Percentiles rank a stretch among this genome's conserved stretches.
Conservation (phyloP, 2,329 filamentous ascomycete genomes). For the Trichoderma endophyticum region DNA sequence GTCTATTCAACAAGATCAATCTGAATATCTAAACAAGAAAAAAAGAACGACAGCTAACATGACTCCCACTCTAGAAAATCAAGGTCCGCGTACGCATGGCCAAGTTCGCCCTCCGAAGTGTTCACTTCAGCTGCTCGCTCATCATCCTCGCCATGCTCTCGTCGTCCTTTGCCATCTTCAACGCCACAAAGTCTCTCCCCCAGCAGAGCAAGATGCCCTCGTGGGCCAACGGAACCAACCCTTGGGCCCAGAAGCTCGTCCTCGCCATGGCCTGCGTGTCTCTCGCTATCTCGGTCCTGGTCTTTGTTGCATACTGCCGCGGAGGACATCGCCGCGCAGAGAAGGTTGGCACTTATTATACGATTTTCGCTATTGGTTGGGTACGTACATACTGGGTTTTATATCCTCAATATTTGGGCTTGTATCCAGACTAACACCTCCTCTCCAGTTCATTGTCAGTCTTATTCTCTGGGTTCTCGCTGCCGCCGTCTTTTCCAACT, state of each 20-base stretch:
- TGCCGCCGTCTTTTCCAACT: constrained; percentile 78
- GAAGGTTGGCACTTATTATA: constrained; percentile 94
- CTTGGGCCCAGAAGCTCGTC: constrained; percentile 87
- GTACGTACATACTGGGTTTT: constrained; percentile 26
- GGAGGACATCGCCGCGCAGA: constrained; percentile 86
- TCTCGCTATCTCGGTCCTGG: constrained; percentile 70
- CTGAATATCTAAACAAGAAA: neutral
- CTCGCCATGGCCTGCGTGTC: constrained; percentile 78
- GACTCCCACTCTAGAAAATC: constrained; percentile 63
- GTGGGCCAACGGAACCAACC: constrained; percentile 70
- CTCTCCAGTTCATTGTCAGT: constrained; percentile 71
- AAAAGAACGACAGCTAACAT: neutral
- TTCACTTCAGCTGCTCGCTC: constrained; percentile 95
- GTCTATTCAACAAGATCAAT: constrained; percentile 34
- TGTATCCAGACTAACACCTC: neutral
- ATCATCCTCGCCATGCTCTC: constrained; percentile 90
- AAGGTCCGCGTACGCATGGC: constrained; percentile 88
- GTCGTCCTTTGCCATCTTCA: constrained; percentile 88
- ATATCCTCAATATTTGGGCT: neutral
- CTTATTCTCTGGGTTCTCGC: constrained; percentile 89
- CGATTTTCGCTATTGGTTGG: constrained; percentile 86
- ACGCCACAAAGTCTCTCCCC: constrained; percentile 73
- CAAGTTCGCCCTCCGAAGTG: constrained; percentile 89
- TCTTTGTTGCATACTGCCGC: constrained; percentile 83
- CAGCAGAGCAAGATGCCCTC: constrained; percentile 75